Evolutionary conservation across 2,329 filamentous ascomycete genomes (phyloP).

Genomic region (Fusarium austroafricanum): DNA sequence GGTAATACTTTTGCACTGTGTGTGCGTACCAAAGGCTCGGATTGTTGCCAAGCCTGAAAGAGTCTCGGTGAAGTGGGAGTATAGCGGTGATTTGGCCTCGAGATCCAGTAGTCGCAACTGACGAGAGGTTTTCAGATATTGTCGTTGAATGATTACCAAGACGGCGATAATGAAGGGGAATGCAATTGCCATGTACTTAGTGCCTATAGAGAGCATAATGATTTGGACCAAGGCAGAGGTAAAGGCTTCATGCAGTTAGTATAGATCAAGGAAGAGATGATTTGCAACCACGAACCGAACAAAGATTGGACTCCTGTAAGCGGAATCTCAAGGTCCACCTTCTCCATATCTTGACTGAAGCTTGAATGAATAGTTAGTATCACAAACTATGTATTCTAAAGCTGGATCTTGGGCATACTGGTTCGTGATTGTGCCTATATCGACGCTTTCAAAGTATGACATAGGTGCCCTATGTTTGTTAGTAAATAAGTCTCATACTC

Average conservation of each 20-base stretch:
- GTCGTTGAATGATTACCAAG: background rate
- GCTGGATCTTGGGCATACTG: background rate
- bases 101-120: background rate
- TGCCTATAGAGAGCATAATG: background rate
- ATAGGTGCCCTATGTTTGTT: background rate
- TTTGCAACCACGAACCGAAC: background rate
- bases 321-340: background rate
- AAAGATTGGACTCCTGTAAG: background rate
- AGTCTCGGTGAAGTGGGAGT: background rate
- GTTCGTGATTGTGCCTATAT: background rate
- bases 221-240: background rate
- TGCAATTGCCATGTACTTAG: background rate
- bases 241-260: background rate
- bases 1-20: background rate
- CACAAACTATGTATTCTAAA: background rate
- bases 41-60: background rate
- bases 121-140: background rate
- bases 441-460: background rate
- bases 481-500: background rate
- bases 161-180: background rate
- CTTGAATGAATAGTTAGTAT: background rate
- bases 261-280: background rate
- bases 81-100: background rate
- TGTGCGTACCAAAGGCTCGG: background rate
- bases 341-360: background rate